phyloP scores from a whole-genome alignment of 495 filamentous ascomycete species.

The Rhizodiscina lignyota region DNA sequence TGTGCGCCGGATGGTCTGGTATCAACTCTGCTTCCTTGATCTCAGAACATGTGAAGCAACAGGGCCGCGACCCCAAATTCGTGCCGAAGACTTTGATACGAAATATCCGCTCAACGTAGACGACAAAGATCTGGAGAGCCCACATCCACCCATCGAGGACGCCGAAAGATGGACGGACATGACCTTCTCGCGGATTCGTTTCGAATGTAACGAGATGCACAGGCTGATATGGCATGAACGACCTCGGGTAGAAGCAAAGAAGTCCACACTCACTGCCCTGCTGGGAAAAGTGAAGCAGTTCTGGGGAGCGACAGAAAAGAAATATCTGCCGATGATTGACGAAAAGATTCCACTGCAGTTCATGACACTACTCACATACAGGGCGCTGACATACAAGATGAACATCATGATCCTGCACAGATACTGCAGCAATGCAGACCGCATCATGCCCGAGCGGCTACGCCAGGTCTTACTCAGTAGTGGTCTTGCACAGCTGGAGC shows the following conservation, averaged over 20 bases:
- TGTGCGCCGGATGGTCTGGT: conserved; percentile 61
- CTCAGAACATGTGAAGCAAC: conserved; percentile 61
- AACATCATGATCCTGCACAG: conserved; percentile 49
- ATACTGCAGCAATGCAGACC: conserved; percentile 29
- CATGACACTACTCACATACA: conserved; percentile 40
- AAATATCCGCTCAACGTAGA: conserved; percentile 49
- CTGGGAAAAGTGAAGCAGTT: conserved; percentile 47
- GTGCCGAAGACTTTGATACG: conserved; percentile 55
- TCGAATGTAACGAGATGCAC: conserved; percentile 59
- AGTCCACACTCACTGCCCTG: conserved; percentile 36
- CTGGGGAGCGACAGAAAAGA: conserved; percentile 36
- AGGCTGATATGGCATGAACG: conserved; percentile 47
- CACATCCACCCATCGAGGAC: conserved; percentile 22
- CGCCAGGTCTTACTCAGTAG: conserved; percentile 31
- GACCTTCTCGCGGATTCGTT: conserved; percentile 46
- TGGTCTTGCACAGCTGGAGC: conserved; percentile 38
- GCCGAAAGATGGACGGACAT: conserved; percentile 47
- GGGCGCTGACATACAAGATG: conserved; percentile 40
- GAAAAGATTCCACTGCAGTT: conserved; percentile 38
- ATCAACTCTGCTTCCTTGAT: conserved; percentile 58
- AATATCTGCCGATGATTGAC: conserved; percentile 42
- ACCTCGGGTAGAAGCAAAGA: conserved; percentile 39
- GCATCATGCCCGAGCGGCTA: conserved; percentile 32
- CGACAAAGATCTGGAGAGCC: conserved; percentile 35
- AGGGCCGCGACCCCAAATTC: conserved; percentile 49